These are phyloP conservation scores for Candolleomyces efflorescens DNA, from an alignment of 768 basidiomycete genomes.

Conservation along the genomic window DNA sequence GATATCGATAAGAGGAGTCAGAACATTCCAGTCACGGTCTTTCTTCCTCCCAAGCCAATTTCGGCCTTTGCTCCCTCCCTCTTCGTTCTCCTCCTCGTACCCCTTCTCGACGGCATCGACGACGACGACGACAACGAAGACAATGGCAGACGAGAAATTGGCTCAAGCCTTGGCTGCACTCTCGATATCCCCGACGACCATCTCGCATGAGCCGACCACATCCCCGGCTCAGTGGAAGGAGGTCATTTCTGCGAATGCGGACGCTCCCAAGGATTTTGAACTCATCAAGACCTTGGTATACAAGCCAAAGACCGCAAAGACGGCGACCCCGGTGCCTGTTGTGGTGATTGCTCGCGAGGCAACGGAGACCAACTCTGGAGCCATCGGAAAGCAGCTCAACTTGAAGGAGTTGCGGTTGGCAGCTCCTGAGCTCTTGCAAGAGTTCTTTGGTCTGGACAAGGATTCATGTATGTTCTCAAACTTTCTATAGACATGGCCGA, in stretches of 20 bases:
- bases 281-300: conserved; percentile 87
- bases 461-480: conserved; percentile 63
- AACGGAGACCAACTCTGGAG: conserved; percentile 76
- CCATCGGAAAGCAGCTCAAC: conserved; percentile 74
- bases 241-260: conserved; percentile 50
- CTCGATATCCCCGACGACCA: conserved; percentile 47
- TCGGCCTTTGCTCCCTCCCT: conserved; percentile 16
- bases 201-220: conserved; percentile 58
- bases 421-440: conserved; percentile 77
- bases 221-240: conserved; percentile 79
- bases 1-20: conserved; percentile 36
- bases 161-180: conserved; percentile 44
- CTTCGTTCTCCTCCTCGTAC: conserved; percentile 12
- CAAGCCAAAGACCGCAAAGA: conserved; percentile 96
- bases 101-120: conserved; percentile 14
- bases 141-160: conserved; percentile 29
- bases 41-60: conserved; percentile 28
- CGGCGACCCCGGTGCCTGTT: conserved; percentile 77
- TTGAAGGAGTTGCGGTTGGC: conserved; percentile 88
- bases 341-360: conserved; percentile 82
- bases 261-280: conserved; percentile 57
- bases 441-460: conserved; percentile 83
- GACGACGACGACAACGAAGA: conserved; percentile 27
- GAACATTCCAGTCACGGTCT: conserved; percentile 24
- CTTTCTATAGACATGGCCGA: neutral